Base-by-base conservation (phyloP, 495 filamentous ascomycete species). In the Trichoderma parareesei region DNA sequence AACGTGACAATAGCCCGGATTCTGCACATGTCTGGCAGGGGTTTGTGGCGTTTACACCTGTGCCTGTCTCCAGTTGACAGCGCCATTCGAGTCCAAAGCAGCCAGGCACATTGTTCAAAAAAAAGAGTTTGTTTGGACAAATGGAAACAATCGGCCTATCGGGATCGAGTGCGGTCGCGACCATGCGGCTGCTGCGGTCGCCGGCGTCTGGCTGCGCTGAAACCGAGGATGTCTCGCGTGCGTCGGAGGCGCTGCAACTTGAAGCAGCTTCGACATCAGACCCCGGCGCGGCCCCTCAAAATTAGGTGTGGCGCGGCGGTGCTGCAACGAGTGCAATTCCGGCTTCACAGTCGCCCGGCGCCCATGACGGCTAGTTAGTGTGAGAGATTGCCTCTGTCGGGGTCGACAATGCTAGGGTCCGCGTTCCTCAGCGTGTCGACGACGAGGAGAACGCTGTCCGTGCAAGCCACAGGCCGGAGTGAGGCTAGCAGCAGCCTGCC, bases 201-300 rank as follows among this genome's bases (percentile, higher is more conserved):
- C 27, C 27, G 27, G 27, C 27, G 27, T 57, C 37, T 57, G 33
- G 7, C 53, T 33, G 65, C 55, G 63, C 64, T 74, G 72, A 74
- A 74, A 74, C 72, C 40, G 20, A 67, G 38, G 20, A 16, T 64
- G 72, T 74, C 72, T 72, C 67, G 72, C 67, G 63, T 67, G 64
- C 65, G 72, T 74, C 67, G 62, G 68, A 72, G 55, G 65, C 63
- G 63, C 64, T 53, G 27, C 44, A 62, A 66, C 59, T 66, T 73
- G 69, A 74, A 69, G 73, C 73, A 73, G 55, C 68, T 72, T 71
- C 71, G 37, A 38, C 53, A 37, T 33, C 53, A 57, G 53, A 57
- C 53, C 53, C 53, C 53, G 53, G 53, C 53, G 27, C 27, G 53
- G 27, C 53, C 53, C 53, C 53, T 57, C 53, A 33, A 37, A 13